Evolutionary conservation across 352 stramenopile species (phyloP).

Genomic region (Phytophthora europaea): DNA sequence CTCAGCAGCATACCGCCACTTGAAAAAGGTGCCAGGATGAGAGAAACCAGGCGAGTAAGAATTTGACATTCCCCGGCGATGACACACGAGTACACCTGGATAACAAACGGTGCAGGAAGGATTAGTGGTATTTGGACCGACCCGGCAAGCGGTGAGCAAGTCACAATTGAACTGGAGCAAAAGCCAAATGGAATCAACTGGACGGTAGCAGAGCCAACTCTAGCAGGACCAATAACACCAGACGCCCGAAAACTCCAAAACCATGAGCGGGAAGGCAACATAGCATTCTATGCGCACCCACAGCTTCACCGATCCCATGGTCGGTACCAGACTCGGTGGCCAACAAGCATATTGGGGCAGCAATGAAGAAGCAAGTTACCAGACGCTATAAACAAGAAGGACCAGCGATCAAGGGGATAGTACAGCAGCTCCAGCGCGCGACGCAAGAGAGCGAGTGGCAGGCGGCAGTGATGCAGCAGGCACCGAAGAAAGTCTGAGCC

Average conservation of each 20-base stretch:
- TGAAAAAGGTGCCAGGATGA: neutral
- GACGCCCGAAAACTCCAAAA: neutral
- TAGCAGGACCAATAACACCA: no score
- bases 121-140: neutral
- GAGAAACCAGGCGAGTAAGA: neutral
- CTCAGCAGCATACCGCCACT: neutral
- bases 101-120: neutral
- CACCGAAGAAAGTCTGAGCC: neutral
- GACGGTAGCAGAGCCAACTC: no score
- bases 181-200: no score
- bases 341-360: neutral
- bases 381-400: neutral
- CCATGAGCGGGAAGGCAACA: neutral
- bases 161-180: neutral
- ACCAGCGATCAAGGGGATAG: neutral
- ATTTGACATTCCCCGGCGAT: neutral
- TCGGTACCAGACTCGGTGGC: neutral
- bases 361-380: neutral
- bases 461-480: neutral
- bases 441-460: neutral
- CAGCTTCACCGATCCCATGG: neutral
- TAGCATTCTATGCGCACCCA: neutral
- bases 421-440: neutral
- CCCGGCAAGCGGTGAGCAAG: neutral
- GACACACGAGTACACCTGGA: neutral